Evolutionary conservation across 257 asterid genomes (phyloP).

Genomic region (Perilla frutescens): DNA sequence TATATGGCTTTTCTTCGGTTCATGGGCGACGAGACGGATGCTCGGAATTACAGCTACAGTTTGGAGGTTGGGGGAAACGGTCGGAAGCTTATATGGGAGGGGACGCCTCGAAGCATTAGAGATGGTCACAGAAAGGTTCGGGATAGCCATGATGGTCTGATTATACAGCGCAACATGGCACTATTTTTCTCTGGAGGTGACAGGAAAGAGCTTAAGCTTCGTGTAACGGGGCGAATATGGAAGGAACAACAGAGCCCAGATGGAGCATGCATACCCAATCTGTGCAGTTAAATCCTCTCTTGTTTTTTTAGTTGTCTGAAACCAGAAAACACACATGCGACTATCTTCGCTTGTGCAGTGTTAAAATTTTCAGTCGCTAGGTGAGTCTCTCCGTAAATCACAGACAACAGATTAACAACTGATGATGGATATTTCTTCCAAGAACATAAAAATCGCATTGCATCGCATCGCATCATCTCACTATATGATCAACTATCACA

Average conservation of each 20-base stretch:
- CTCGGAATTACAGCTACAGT: conserved; percentile 59
- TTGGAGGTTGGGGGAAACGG: conserved; percentile 69
- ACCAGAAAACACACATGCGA: neutral
- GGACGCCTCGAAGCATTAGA: conserved; percentile 62
- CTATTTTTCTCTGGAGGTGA: conserved; percentile 65
- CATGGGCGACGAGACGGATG: conserved; percentile 61
- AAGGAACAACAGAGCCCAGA: conserved; percentile 55
- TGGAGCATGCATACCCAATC: conserved; percentile 56
- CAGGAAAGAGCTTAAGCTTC: conserved; percentile 61
- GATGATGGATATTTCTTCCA: no score
- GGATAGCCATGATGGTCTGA: conserved; percentile 66
- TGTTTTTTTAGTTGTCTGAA: neutral
- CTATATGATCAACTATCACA: neutral
- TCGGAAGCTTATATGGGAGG: conserved; percentile 60
- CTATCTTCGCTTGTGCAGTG: conserved; percentile 27
- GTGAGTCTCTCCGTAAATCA: no score
- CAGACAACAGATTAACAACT: no score
- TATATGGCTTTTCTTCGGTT: conserved; percentile 64
- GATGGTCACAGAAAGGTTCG: conserved; percentile 64
- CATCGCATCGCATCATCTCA: neutral
- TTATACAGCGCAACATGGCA: conserved; percentile 58
- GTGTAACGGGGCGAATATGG: conserved; percentile 61
- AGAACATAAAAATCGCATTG: neutral
- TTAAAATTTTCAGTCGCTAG: conserved; percentile 2
- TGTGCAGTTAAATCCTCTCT: conserved; percentile 39